phyloP scores from a whole-genome alignment of 495 filamentous ascomycete species.

The Podospora conica region DNA sequence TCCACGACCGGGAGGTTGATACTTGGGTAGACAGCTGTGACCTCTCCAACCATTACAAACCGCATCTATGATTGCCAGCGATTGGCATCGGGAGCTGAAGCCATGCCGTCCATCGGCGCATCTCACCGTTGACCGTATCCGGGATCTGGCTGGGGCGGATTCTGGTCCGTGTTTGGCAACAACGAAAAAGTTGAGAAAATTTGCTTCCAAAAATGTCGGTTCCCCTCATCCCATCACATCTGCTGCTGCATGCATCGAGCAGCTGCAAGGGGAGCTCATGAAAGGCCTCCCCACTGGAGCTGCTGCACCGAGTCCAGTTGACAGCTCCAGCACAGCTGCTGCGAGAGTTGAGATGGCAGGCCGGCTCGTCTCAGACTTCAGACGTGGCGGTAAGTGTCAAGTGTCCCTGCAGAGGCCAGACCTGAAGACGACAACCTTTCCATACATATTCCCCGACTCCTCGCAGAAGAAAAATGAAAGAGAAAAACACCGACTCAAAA shows the following conservation, averaged over 20 bases:
- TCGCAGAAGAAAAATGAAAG: neutral
- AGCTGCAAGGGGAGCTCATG: neutral
- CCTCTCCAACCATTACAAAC: neutral
- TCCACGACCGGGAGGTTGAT: neutral
- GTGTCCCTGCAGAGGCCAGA: neutral
- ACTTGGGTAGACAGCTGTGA: neutral
- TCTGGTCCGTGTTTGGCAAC: too few species aligned
- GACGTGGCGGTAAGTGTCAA: neutral
- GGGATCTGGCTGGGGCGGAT: neutral
- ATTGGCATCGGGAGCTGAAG: constrained; percentile 3
- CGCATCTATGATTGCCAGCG: neutral
- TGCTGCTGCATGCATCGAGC: neutral
- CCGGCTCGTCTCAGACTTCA: neutral
- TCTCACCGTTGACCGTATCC: neutral
- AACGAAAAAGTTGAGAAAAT: too few species aligned
- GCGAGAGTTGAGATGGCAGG: neutral
- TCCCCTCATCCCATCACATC: neutral
- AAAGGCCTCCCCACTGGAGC: neutral
- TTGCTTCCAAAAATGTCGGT: neutral
- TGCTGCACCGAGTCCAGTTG: neutral
- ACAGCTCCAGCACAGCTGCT: neutral
- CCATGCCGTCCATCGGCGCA: neutral
- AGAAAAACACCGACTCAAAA: neutral
- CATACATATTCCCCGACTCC: neutral
- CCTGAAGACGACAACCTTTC: too few species aligned